Percentiles rank a stretch among this genome's conserved stretches.
phyloP scores from a whole-genome alignment of 306 rosid genomes.

The Gillenia trifoliata region DNA sequence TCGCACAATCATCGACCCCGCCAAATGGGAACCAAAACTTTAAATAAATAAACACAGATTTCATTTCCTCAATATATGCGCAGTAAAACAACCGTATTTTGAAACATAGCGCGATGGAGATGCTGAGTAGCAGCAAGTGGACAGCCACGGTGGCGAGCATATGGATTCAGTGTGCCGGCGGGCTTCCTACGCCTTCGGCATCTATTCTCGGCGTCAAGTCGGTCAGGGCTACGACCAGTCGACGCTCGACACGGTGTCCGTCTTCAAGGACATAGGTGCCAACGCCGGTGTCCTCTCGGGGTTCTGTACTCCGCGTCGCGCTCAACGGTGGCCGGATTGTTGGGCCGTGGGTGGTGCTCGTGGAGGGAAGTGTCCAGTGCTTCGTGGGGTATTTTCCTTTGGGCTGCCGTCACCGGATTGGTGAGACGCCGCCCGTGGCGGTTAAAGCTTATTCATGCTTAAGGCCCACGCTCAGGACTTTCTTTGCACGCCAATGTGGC shows the following conservation, averaged over 20 bases:
- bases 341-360: constrained; percentile 70
- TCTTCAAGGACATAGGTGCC: constrained; percentile 91
- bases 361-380: constrained; percentile 54
- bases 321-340: not conserved
- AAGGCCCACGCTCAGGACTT: constrained; percentile 69
- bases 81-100: too few relatives aligned
- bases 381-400: constrained; percentile 61
- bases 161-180: constrained; percentile 81
- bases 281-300: constrained; percentile 79
- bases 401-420: constrained; percentile 70
- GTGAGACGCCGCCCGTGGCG: constrained; percentile 53
- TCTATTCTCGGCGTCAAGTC: constrained; percentile 69
- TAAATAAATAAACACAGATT: too few relatives aligned
- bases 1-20: too few relatives aligned
- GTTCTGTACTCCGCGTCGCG: constrained; percentile 60
- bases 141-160: constrained; percentile 51
- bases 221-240: constrained; percentile 71
- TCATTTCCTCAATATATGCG: too few relatives aligned
- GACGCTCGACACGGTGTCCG: constrained; percentile 84
- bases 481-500: constrained; percentile 69
- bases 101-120: constrained; percentile 23
- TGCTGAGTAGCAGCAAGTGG: constrained; percentile 50
- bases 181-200: constrained; percentile 86
- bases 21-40: too few relatives aligned
- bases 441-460: constrained; percentile 62